Conservation (phyloP, 108 stramenopile species). For the Skeletonema grethae region DNA sequence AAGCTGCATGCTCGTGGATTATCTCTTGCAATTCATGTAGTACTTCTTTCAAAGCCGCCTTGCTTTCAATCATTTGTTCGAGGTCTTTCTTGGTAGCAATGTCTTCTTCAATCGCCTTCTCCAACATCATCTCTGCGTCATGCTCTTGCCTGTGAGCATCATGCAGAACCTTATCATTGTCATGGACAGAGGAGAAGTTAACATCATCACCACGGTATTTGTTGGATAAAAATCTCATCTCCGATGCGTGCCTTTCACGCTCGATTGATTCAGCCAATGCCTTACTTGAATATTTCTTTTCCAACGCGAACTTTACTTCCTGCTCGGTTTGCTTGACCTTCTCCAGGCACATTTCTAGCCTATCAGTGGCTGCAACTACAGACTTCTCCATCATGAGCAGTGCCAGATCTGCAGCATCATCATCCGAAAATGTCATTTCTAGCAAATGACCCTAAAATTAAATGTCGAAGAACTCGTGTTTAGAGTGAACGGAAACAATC, state of each 20-base stretch:
- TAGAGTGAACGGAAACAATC: not conserved
- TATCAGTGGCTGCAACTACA: conserved; percentile 1
- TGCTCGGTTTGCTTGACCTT: conserved; percentile 1
- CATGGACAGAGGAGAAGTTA: conserved; percentile 3
- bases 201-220: not conserved
- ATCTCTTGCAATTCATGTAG: conserved; percentile 8
- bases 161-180: conserved; percentile 4
- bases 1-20: conserved; percentile 3
- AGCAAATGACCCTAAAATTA: conserved; percentile 6
- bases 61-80: conserved; percentile 11
- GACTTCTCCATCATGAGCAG: conserved; percentile 12
- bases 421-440: not conserved
- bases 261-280: conserved; percentile 12
- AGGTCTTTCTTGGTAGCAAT: conserved; percentile 11
- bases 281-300: not conserved
- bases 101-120: conserved; percentile 13
- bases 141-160: conserved; percentile 9
- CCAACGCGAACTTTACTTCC: not conserved
- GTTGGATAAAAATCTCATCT: conserved; percentile 11
- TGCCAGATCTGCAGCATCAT: conserved; percentile 14
- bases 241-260: conserved; percentile 2
- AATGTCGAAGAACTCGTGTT: not conserved
- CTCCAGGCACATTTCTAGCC: conserved; percentile 5
- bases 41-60: conserved; percentile 6
- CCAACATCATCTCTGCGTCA: conserved; percentile 2